A percentile compares a stretch with the other conserved stretches of the same genome.
Evolutionary conservation across 1,284 basidiomycete species (phyloP).

Genomic region (Malassezia equina): DNA sequence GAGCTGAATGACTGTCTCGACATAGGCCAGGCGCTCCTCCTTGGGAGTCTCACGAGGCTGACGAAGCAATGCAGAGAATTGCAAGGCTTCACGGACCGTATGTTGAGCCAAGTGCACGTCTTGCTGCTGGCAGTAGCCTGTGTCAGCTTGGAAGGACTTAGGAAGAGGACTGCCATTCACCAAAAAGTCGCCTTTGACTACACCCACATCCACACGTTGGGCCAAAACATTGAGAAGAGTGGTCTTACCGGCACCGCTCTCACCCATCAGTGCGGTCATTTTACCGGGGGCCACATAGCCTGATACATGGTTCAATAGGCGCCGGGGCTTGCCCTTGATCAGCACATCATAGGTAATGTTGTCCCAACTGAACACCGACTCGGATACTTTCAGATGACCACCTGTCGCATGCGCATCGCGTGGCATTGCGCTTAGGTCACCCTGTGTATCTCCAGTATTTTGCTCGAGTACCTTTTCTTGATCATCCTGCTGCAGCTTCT

Average conservation of each 20-base stretch:
- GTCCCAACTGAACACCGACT: conserved; percentile 30
- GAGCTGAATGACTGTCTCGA: conserved; percentile 32
- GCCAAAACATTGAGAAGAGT: conserved; percentile 38
- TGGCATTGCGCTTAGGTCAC: background rate
- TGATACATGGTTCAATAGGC: conserved; percentile 49
- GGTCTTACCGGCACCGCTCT: conserved; percentile 39
- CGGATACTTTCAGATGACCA: conserved; percentile 21
- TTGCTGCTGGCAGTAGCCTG: conserved; percentile 38
- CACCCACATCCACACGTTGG: conserved; percentile 26
- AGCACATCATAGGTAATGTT: conserved; percentile 34
- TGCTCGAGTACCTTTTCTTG: conserved; percentile 1
- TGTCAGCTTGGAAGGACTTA: conserved; percentile 31
- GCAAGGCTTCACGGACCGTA: conserved; percentile 36
- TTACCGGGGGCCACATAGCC: conserved; percentile 37
- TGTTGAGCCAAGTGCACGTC: conserved; percentile 28
- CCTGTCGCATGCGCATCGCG: background rate
- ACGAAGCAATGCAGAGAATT: conserved; percentile 32
- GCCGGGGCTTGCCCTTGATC: conserved; percentile 31
- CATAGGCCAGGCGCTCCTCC: conserved; percentile 29
- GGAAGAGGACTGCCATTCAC: conserved; percentile 26
- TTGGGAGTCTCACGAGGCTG: conserved; percentile 28
- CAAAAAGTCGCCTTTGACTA: conserved; percentile 25
- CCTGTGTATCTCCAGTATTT: background rate
- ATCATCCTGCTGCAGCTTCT: background rate
- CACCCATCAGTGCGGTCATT: conserved; percentile 40